These are phyloP conservation scores for Ambrosia artemisiifolia DNA, from an alignment of 129 eudicot genomes.

Conservation along the genomic window DNA sequence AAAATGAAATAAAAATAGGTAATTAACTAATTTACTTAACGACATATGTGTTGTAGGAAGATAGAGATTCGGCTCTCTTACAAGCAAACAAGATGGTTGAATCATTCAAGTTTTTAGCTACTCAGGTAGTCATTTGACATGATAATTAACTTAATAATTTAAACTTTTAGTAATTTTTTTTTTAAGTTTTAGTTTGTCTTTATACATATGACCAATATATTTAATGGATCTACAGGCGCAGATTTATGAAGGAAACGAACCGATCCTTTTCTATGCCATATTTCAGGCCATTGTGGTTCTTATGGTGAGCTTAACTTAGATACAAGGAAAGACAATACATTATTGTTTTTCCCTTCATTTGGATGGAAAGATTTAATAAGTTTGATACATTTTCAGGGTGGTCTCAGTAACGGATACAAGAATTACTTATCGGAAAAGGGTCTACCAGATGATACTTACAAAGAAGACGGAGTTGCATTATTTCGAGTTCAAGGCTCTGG, in stretches of 20 bases:
- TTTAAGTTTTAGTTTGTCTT: neutral
- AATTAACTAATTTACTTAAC: neutral
- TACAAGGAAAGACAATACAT: neutral
- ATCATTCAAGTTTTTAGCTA: constrained; percentile 72
- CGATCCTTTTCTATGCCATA: constrained; percentile 67
- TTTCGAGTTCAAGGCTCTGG: constrained; percentile 94
- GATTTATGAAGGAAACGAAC: constrained; percentile 76
- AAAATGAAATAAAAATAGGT: neutral
- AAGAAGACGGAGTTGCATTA: constrained; percentile 68
- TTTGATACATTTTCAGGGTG: constrained; percentile 58
- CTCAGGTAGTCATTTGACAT: constrained; percentile 52
- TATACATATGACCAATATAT: constrained; percentile 13
- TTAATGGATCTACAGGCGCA: constrained; percentile 58
- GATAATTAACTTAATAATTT: constrained; percentile 3
- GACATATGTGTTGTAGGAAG: constrained; percentile 50
- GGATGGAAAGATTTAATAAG: neutral
- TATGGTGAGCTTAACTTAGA: constrained; percentile 50
- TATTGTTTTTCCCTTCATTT: neutral
- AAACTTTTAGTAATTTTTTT: neutral
- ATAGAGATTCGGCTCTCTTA: constrained; percentile 57
- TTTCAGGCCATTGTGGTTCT: constrained; percentile 86
- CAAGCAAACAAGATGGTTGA: constrained; percentile 89
- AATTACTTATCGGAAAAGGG: constrained; percentile 70
- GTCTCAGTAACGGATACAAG: constrained; percentile 80
- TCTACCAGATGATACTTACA: constrained; percentile 68